Evolutionary conservation across 106 monocot species (phyloP).

Genomic region (Acorus gramineus): DNA sequence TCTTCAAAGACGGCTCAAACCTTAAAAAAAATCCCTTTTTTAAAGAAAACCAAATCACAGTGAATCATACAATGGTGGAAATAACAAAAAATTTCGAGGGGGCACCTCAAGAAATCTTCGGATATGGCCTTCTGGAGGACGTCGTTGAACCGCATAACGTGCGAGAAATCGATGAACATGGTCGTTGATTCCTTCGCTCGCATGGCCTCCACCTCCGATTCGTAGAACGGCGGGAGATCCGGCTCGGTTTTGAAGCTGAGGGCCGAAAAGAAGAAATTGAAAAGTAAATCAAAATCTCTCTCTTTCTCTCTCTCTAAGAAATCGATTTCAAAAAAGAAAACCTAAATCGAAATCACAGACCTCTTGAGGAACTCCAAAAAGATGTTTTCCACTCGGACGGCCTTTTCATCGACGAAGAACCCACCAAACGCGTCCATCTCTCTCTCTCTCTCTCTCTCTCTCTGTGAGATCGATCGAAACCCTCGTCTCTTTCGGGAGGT

Average conservation of each 20-base stretch:
- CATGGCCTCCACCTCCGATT: constrained; percentile 92
- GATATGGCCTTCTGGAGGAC: constrained; percentile 81
- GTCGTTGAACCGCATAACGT: constrained; percentile 89
- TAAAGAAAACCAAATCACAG: background rate
- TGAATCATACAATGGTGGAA: background rate
- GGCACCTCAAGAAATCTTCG: constrained; percentile 79
- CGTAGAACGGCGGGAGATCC: constrained; percentile 63
- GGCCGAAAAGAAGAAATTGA: background rate
- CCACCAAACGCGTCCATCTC: constrained; percentile 6
- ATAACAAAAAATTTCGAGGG: background rate
- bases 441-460: too few species aligned
- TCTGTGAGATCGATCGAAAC: too few species aligned
- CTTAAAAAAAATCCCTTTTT: constrained; percentile 13
- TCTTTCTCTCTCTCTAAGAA: background rate
- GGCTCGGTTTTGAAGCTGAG: constrained; percentile 55
- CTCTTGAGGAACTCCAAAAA: constrained; percentile 92
- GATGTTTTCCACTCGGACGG: constrained; percentile 76
- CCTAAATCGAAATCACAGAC: constrained; percentile 13
- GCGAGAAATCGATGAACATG: constrained; percentile 91
- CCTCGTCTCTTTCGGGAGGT: too few species aligned
- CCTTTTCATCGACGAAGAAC: constrained; percentile 87
- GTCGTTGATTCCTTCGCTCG: constrained; percentile 71
- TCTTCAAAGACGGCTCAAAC: constrained; percentile 78
- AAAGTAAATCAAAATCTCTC: background rate
- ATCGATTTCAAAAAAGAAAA: constrained; percentile 1